These are phyloP conservation scores for Nigrospora oryzae DNA, from an alignment of 2,329 filamentous ascomycete species.

Conservation along the genomic window DNA sequence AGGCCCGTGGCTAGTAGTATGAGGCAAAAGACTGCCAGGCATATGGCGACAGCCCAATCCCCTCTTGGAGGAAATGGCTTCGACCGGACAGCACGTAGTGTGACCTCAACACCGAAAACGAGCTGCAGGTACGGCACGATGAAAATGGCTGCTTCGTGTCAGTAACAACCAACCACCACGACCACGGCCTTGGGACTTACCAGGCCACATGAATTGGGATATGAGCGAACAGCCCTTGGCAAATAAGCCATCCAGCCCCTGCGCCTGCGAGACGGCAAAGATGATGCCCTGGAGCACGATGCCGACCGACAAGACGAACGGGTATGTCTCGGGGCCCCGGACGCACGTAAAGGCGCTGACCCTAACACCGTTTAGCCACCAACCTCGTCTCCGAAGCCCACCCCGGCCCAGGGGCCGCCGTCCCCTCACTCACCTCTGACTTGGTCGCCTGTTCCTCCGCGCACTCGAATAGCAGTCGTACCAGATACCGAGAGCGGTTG, in stretches of 20 bases:
- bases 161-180: neutral
- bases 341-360: slow-evolving; percentile 31
- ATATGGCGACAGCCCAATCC: slow-evolving; percentile 52
- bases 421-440: slow-evolving; percentile 32
- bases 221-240: slow-evolving; percentile 42
- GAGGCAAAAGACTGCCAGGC: slow-evolving; percentile 40
- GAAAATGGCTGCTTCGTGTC: slow-evolving; percentile 45
- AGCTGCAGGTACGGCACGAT: slow-evolving; percentile 58
- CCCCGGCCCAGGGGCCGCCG: neutral
- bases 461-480: slow-evolving; percentile 43
- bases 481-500: slow-evolving; percentile 46
- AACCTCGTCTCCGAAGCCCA: slow-evolving; percentile 20
- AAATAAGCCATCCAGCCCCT: slow-evolving; percentile 42
- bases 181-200: slow-evolving; percentile 26
- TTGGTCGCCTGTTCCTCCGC: slow-evolving; percentile 27
- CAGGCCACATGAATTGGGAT: slow-evolving; percentile 51
- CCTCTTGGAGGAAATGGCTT: slow-evolving; percentile 49
- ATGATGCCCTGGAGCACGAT: slow-evolving; percentile 50
- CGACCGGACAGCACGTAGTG: slow-evolving; percentile 43
- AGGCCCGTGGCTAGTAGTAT: slow-evolving; percentile 49
- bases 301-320: slow-evolving; percentile 47
- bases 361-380: slow-evolving; percentile 15
- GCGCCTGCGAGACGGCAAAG: slow-evolving; percentile 48
- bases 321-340: slow-evolving; percentile 39
- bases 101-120: slow-evolving; percentile 55